These are phyloP conservation scores for Fusarium xylarioides DNA, from an alignment of 2,329 filamentous ascomycete genomes.

Conservation along the genomic window DNA sequence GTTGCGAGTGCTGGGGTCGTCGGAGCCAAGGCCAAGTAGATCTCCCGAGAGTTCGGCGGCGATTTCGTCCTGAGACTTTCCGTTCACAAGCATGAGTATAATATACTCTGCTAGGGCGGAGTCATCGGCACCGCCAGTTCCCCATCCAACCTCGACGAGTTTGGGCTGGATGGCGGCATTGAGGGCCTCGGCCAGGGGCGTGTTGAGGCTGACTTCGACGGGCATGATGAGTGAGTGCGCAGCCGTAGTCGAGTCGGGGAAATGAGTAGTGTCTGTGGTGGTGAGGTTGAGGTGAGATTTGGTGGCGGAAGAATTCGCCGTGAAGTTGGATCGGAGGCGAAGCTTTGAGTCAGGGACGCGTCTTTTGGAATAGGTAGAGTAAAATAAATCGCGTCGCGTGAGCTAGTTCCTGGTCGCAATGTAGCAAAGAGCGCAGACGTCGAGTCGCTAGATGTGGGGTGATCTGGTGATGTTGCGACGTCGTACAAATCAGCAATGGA, in stretches of 20 bases:
- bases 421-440: slow-evolving; percentile 3
- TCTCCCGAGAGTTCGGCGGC: slow-evolving; percentile 88
- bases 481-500: slow-evolving; percentile 30
- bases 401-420: slow-evolving; percentile 29
- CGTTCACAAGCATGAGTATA: slow-evolving; percentile 95
- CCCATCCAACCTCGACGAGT: slow-evolving; percentile 93
- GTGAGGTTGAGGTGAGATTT: slow-evolving; percentile 1
- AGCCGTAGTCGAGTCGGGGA: slow-evolving; percentile 1
- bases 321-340: slow-evolving; percentile 22
- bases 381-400: slow-evolving; percentile 42
- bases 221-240: slow-evolving; percentile 67
- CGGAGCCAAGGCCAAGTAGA: slow-evolving; percentile 80
- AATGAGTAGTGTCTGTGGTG: neutral
- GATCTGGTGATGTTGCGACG: slow-evolving; percentile 27
- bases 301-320: slow-evolving; percentile 38
- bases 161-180: slow-evolving; percentile 87
- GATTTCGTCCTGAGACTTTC: slow-evolving; percentile 91
- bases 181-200: slow-evolving; percentile 85
- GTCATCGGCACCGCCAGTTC: slow-evolving; percentile 78
- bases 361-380: slow-evolving; percentile 18
- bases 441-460: slow-evolving; percentile 21
- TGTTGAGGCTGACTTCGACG: slow-evolving; percentile 78
- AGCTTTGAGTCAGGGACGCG: slow-evolving; percentile 37
- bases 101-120: slow-evolving; percentile 94
- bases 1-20: slow-evolving; percentile 82